Conservation (phyloP, 305 asterid genomes). For the Solanum aculeatissimum region DNA sequence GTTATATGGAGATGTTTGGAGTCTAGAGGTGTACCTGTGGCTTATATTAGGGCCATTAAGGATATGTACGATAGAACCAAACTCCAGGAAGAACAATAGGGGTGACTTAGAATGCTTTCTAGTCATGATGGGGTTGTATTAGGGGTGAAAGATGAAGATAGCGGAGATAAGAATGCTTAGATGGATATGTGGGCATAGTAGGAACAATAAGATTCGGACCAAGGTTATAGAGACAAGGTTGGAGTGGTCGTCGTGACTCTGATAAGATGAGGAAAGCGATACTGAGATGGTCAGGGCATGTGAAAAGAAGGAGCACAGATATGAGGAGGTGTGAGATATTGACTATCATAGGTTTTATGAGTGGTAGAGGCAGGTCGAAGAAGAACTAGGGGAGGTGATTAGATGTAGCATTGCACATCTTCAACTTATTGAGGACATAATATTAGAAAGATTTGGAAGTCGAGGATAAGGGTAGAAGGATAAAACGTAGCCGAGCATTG, state of each 20-base stretch:
- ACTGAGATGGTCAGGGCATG: neutral
- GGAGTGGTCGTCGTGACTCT: neutral
- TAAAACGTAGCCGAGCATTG: neutral
- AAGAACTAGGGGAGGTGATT: neutral
- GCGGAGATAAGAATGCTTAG: neutral
- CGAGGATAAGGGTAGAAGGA: neutral
- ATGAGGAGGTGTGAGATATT: neutral
- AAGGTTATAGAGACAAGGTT: neutral
- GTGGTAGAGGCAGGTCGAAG: neutral
- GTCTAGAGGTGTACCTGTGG: neutral
- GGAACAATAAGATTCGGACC: neutral
- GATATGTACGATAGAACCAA: neutral
- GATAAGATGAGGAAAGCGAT: neutral
- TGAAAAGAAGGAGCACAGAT: neutral
- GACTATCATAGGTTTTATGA: neutral
- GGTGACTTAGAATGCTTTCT: neutral
- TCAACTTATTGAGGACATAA: neutral
- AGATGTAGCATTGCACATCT: neutral
- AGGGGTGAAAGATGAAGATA: neutral
- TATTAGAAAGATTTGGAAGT: neutral
- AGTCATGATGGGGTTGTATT: neutral
- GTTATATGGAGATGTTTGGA: neutral
- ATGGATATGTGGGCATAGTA: neutral
- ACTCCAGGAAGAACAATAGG: neutral
- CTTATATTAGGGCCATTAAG: neutral